A percentile compares a stretch with the other conserved stretches of the same genome.
These are phyloP conservation scores for Pythium chondricola DNA, from an alignment of 352 stramenopile species.

Conservation along the genomic window DNA sequence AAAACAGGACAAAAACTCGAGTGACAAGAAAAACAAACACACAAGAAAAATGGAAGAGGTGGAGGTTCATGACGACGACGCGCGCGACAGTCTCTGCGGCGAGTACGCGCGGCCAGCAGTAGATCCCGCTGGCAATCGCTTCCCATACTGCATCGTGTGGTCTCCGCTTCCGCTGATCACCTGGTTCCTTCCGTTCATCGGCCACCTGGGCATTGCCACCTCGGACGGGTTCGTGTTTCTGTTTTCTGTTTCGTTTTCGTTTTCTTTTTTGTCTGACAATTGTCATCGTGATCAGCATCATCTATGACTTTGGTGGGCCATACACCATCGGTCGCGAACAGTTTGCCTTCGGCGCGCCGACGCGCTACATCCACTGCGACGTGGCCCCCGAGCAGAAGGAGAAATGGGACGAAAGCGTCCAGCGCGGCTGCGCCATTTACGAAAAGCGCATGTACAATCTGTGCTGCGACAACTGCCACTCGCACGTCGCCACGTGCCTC, in stretches of 20 bases:
- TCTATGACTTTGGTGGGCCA: constrained; percentile 94
- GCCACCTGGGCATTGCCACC: constrained; percentile 92
- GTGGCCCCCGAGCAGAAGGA: constrained; percentile 37
- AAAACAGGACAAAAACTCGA: too few relatives aligned
- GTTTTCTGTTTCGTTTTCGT: not conserved
- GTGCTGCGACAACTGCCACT: constrained; percentile 97
- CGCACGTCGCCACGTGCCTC: constrained; percentile 88
- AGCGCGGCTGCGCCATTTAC: constrained; percentile 90
- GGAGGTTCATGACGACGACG: not conserved
- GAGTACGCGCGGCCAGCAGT: constrained; percentile 13
- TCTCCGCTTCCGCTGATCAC: constrained; percentile 87
- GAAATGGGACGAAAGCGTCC: constrained; percentile 89
- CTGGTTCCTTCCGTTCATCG: constrained; percentile 94
- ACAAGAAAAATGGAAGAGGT: not conserved
- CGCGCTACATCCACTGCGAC: constrained; percentile 83
- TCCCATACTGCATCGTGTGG: constrained; percentile 92
- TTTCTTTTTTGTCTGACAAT: not conserved
- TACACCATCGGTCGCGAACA: constrained; percentile 89
- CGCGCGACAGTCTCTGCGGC: not conserved
- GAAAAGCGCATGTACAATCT: constrained; percentile 94
- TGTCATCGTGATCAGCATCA: constrained; percentile 51
- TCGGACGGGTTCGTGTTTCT: constrained; percentile 51
- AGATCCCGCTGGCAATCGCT: constrained; percentile 42
- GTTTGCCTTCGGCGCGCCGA: constrained; percentile 85
- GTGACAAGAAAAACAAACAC: too few relatives aligned